Base-by-base conservation (phyloP, 768 basidiomycete species). In the Pholiota conissans region DNA sequence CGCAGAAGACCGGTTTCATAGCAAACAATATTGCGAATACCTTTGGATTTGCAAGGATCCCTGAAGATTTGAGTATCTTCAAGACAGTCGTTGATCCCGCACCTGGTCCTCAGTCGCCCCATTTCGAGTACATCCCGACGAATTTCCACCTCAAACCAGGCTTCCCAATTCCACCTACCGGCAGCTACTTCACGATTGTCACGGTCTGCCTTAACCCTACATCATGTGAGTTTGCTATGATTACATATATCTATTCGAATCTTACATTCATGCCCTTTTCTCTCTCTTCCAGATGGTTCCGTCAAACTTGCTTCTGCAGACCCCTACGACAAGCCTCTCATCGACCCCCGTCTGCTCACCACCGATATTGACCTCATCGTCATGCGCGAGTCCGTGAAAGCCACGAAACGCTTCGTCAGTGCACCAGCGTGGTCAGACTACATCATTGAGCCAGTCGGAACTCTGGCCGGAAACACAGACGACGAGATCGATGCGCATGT, bases 91-190 rank as follows among this genome's bases (percentile, higher is more conserved):
- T 54, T 5, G 72, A 75, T 54, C 70, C 72, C 5, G 61, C 74
- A 1, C 63, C 71, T 2, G 74, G 74, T 0, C 66, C 64, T 1
- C 56, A 64, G 8, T 64, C 70, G 3, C 68, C 71, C 9, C 73
- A 75, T 39, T 73, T 68, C 53, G 75, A 74, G 50, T 48, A 72
- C 24, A 57, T 63, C 59, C 22, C n/a, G 26, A 11, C 16, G 11
- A 20, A 40, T 37, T 58, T 47, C 18, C 35, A 14, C 30, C 14
- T 57, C 40, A 45, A 42, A 26, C n/a, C 26, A 18, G n/a, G 48
- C 18, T 26, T 45, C 3, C 1, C 11, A 4, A 46, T 4, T 11
- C 34, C 29, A 48, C 20, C 57, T 8, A 42, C 35, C 5, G 37
- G 52, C 8, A 32, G 48, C 11, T 53, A 48, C 13, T 49, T 58